Evolutionary conservation across 2,329 filamentous ascomycete genomes (phyloP).

Genomic region (Sclerotinia nivalis): DNA sequence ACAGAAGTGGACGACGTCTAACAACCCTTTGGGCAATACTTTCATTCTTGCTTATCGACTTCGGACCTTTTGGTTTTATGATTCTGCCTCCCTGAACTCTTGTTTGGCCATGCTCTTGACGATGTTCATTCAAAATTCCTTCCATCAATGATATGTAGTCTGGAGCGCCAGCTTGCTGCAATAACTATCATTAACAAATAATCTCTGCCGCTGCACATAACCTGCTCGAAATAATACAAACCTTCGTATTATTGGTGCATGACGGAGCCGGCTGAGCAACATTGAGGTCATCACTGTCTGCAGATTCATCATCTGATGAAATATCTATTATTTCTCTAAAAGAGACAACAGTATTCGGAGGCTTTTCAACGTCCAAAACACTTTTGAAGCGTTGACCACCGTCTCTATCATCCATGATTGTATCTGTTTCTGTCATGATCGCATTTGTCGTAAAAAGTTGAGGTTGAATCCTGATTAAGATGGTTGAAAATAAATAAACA

Average conservation of each 20-base stretch:
- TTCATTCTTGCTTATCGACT: neutral
- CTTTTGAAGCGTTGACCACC: neutral
- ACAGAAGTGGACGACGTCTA: neutral
- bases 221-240: neutral
- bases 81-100: conserved; percentile 10
- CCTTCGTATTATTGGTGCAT: neutral
- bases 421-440: neutral
- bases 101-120: neutral
- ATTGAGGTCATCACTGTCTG: neutral
- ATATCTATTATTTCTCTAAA: neutral
- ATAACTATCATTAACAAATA: neutral
- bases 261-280: neutral
- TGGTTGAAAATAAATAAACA: neutral
- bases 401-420: neutral
- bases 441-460: neutral
- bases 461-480: neutral
- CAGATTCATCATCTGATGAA: conserved; percentile 9
- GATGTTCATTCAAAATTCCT: neutral
- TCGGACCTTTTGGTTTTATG: neutral
- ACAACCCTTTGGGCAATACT: neutral
- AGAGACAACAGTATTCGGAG: neutral
- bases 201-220: neutral
- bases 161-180: neutral
- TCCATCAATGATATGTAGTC: neutral
- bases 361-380: neutral